These are phyloP conservation scores for Saposhnikovia divaricata DNA, from an alignment of 129 eudicot species.

Conservation along the genomic window DNA sequence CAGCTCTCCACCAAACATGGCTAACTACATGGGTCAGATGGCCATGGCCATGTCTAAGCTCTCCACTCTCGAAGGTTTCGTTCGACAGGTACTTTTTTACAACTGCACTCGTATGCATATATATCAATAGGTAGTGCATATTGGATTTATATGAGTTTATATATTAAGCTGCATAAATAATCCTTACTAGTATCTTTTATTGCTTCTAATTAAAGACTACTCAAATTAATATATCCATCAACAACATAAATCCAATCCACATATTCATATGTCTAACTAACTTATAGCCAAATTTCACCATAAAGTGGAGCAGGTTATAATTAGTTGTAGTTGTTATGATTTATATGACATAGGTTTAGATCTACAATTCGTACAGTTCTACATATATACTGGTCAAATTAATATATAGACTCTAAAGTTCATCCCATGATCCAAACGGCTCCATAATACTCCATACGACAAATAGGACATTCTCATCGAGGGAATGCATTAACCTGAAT, in stretches of 20 bases:
- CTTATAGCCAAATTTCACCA: not conserved
- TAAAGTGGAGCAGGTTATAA: not conserved
- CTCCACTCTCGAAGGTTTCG: slow-evolving; percentile 70
- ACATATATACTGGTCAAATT: not conserved
- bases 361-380: not conserved
- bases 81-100: slow-evolving; percentile 51
- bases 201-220: too few species aligned
- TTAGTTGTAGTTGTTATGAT: slow-evolving; percentile 4
- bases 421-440: not conserved
- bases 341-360: not conserved
- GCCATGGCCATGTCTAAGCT: slow-evolving; percentile 83
- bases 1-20: slow-evolving; percentile 68
- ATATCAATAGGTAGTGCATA: too few species aligned
- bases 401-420: not conserved
- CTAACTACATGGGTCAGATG: slow-evolving; percentile 87
- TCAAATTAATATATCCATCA: not conserved
- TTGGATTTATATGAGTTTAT: too few species aligned
- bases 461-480: not conserved
- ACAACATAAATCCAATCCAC: not conserved
- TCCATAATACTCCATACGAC: not conserved
- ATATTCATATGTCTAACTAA: not conserved
- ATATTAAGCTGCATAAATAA: too few species aligned
- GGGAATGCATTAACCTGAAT: not conserved
- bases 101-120: too few species aligned
- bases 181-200: too few species aligned